These are phyloP conservation scores for Rubia tinctorum DNA, from an alignment of 305 asterid genomes.

Conservation along the genomic window DNA sequence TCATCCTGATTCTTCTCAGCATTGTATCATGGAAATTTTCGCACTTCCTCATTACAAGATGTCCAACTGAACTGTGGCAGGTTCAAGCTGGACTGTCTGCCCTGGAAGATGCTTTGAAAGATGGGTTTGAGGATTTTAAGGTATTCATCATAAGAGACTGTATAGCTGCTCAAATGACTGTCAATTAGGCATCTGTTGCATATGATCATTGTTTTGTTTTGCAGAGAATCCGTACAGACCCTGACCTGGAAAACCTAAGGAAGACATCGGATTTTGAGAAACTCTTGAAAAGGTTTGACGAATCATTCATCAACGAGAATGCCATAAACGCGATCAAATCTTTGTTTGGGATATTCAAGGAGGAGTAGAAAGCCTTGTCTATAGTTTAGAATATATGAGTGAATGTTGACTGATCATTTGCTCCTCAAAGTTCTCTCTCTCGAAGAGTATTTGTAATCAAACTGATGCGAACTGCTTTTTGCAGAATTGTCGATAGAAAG, in stretches of 20 bases:
- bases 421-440: neutral
- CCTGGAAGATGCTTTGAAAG: slow-evolving; percentile 78
- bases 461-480: neutral
- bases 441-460: neutral
- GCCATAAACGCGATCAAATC: slow-evolving; percentile 94
- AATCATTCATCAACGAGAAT: slow-evolving; percentile 87
- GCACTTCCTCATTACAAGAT: neutral
- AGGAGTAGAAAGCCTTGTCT: slow-evolving; percentile 40
- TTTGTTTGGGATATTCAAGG: slow-evolving; percentile 69
- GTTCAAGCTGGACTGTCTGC: slow-evolving; percentile 89
- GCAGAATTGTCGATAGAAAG: slow-evolving; percentile 1
- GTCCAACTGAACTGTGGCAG: slow-evolving; percentile 31
- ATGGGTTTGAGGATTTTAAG: slow-evolving; percentile 89
- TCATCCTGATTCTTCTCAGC: too few species aligned
- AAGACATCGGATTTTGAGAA: slow-evolving; percentile 61
- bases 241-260: slow-evolving; percentile 82
- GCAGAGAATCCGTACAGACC: slow-evolving; percentile 88
- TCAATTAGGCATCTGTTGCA: slow-evolving; percentile 9
- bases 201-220: neutral
- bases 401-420: slow-evolving; percentile 1
- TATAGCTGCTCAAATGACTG: neutral
- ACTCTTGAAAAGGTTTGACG: slow-evolving; percentile 78
- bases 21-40: neutral
- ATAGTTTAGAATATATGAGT: slow-evolving; percentile 1
- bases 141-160: slow-evolving; percentile 29